A percentile compares a stretch with the other conserved stretches of the same genome.
phyloP scores from a whole-genome alignment of 176 grass and related monocot species.

The Paspalum vaginatum region DNA sequence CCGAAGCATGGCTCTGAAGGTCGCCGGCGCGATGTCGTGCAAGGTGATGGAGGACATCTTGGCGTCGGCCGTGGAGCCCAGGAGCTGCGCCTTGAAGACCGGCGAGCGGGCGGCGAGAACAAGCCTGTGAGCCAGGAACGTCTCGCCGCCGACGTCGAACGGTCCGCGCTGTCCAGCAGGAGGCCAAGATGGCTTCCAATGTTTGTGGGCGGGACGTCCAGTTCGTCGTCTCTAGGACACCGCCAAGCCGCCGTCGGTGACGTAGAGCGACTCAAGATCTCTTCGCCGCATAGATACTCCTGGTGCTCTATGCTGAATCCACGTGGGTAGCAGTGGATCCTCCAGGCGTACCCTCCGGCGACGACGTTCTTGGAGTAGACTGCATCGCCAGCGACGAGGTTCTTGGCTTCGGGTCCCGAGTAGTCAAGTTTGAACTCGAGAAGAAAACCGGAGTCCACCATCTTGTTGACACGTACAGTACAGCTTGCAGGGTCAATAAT shows the following conservation, averaged over 20 bases:
- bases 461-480: too few species aligned
- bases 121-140: not conserved
- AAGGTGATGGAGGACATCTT: conserved; percentile 7
- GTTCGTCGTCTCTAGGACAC: not conserved
- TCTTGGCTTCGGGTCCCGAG: too few species aligned
- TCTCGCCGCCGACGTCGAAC: conserved; percentile 26
- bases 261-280: too few species aligned
- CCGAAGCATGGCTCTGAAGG: conserved; percentile 51
- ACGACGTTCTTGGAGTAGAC: too few species aligned
- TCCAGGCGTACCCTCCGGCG: too few species aligned
- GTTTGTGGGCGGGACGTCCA: conserved; percentile 32
- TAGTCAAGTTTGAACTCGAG: too few species aligned
- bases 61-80: not conserved
- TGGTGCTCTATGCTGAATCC: too few species aligned
- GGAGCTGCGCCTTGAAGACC: not conserved
- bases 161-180: conserved; percentile 31
- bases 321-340: too few species aligned
- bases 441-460: too few species aligned
- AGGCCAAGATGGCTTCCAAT: conserved; percentile 27
- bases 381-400: too few species aligned
- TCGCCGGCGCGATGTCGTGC: conserved; percentile 2
- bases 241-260: not conserved
- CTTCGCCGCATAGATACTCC: not conserved
- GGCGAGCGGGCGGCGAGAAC: not conserved
- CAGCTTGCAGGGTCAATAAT: too few species aligned